Percentiles rank a stretch among this genome's conserved stretches.
Evolutionary conservation across 148 eudicot species (phyloP).

Genomic region (Gaultheria prostrata): DNA sequence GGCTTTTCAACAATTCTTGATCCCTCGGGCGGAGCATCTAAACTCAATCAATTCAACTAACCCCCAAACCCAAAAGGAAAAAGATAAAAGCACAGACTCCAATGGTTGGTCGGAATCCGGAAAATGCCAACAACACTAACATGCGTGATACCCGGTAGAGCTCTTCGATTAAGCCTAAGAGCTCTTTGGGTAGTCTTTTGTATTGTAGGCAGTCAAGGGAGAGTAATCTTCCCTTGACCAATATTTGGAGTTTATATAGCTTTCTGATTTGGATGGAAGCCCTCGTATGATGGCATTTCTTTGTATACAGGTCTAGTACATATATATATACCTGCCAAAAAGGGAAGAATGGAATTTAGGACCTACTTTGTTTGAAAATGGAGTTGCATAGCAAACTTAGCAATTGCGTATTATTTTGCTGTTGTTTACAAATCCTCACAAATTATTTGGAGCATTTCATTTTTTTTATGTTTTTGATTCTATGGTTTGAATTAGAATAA

Average conservation of each 20-base stretch:
- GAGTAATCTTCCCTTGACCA: background rate
- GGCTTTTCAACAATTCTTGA: too few relatives aligned
- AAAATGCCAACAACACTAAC: too few relatives aligned
- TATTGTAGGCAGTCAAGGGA: background rate
- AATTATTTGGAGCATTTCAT: background rate
- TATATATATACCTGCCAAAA: background rate
- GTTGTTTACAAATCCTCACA: background rate
- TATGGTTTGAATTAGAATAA: background rate
- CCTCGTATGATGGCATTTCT: background rate
- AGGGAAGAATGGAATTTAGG: background rate
- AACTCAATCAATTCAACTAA: too few relatives aligned
- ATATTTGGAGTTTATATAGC: background rate
- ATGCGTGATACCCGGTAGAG: too few relatives aligned
- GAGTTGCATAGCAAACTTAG: background rate
- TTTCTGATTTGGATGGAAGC: background rate
- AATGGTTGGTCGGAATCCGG: too few relatives aligned
- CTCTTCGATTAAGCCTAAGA: too few relatives aligned
- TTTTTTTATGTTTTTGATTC: constrained; percentile 2
- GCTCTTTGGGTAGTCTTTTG: background rate
- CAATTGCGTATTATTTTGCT: background rate
- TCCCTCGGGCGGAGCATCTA: too few relatives aligned
- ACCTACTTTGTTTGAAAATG: background rate
- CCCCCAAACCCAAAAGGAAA: too few relatives aligned
- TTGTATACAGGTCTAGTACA: background rate
- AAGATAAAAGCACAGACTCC: too few relatives aligned